Percentiles rank a stretch among this genome's conserved stretches.
Evolutionary conservation across 2,329 filamentous ascomycete genomes (phyloP).

Genomic region (Exophiala aquamarina): DNA sequence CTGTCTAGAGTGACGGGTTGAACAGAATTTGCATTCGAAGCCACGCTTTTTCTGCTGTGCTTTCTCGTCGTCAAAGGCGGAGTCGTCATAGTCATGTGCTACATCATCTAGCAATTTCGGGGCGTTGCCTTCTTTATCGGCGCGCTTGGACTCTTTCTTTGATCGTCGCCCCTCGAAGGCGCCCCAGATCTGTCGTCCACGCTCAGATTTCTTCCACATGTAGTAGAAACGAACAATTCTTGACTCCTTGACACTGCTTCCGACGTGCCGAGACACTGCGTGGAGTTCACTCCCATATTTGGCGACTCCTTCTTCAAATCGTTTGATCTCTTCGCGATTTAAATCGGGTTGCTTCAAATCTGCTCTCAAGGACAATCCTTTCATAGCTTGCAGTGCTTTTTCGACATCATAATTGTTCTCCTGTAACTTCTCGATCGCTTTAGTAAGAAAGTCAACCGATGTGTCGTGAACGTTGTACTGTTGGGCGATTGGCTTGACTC

Average conservation of each 20-base stretch:
- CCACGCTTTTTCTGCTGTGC: conserved; percentile 73
- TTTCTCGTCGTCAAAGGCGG: conserved; percentile 90
- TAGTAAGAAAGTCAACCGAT: conserved; percentile 85
- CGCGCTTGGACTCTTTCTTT: conserved; percentile 74
- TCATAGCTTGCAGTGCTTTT: conserved; percentile 68
- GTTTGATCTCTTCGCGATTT: conserved; percentile 75
- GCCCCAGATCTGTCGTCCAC: conserved; percentile 86
- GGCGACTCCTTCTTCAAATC: conserved; percentile 85
- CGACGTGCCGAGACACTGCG: conserved; percentile 76
- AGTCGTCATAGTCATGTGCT: conserved; percentile 89
- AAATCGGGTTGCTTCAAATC: conserved; percentile 84
- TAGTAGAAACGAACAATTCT: conserved; percentile 93
- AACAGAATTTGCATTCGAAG: conserved; percentile 94
- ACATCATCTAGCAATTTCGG: conserved; percentile 87
- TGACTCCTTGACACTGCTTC: conserved; percentile 74
- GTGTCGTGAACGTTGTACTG: conserved; percentile 69
- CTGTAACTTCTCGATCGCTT: conserved; percentile 73
- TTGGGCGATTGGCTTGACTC: conserved; percentile 64
- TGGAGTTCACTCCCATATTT: conserved; percentile 92
- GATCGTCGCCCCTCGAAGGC: conserved; percentile 83
- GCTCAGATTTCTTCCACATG: conserved; percentile 92
- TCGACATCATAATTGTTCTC: conserved; percentile 70
- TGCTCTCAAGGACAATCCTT: conserved; percentile 64
- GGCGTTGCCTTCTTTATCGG: conserved; percentile 60
- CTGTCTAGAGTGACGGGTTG: conserved; percentile 74